phyloP scores from a whole-genome alignment of 108 stramenopile genomes.

The Cylindrotheca fusiformis region DNA sequence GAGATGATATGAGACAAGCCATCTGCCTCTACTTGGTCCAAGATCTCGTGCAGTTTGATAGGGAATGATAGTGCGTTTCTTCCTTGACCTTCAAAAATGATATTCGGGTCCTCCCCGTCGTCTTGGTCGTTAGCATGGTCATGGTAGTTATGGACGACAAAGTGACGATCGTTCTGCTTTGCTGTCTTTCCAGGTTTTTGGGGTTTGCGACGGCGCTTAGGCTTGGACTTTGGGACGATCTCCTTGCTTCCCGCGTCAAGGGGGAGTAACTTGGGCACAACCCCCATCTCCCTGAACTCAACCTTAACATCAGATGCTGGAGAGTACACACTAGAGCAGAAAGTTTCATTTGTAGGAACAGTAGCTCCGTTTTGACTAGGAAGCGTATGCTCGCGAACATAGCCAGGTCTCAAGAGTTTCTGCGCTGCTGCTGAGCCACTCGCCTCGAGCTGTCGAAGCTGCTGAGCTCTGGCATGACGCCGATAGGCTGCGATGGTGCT shows the following conservation, averaged over 20 bases:
- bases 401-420: neutral
- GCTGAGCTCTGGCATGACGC: neutral
- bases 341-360: neutral
- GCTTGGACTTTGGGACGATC: conserved; percentile 1
- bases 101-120: conserved; percentile 2
- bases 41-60: conserved; percentile 57
- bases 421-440: neutral
- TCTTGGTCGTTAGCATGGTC: conserved; percentile 51
- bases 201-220: conserved; percentile 57
- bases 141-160: conserved; percentile 73
- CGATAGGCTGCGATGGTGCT: conserved; percentile 11
- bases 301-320: neutral
- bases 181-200: conserved; percentile 78
- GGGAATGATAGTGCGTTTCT: conserved; percentile 73
- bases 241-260: neutral
- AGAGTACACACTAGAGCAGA: neutral
- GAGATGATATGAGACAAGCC: conserved; percentile 58
- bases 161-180: conserved; percentile 63
- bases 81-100: conserved; percentile 37
- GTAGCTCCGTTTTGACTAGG: neutral
- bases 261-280: neutral
- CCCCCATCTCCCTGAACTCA: neutral
- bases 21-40: conserved; percentile 56
- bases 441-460: neutral
- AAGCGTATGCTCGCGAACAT: neutral